These are phyloP conservation scores for Salix suchowensis DNA, from an alignment of 345 rosid species.

Conservation along the genomic window DNA sequence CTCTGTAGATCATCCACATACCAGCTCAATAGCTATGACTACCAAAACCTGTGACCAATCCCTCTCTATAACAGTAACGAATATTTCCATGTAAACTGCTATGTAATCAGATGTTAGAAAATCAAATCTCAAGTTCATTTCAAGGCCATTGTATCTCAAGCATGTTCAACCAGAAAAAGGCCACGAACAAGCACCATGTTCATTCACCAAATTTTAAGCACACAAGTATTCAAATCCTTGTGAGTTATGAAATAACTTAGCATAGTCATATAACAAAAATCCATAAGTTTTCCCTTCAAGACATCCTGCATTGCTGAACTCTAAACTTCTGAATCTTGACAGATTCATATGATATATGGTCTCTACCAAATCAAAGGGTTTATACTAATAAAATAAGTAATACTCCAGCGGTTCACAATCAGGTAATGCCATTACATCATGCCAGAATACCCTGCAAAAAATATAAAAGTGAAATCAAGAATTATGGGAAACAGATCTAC, in stretches of 20 bases:
- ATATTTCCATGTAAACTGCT: not conserved
- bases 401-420: constrained; percentile 15
- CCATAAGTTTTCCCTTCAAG: not conserved
- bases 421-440: not conserved
- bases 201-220: not conserved
- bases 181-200: not conserved
- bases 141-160: not conserved
- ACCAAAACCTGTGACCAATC: not conserved
- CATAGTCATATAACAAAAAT: not conserved
- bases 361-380: not conserved
- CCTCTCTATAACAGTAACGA: not conserved
- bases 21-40: not conserved
- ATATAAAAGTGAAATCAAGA: not conserved
- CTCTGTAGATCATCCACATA: not conserved
- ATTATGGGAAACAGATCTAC: not conserved
- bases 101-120: not conserved
- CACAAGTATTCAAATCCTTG: not conserved
- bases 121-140: not conserved
- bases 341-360: not conserved
- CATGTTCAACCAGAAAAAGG: not conserved
- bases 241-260: not conserved
- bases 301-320: not conserved
- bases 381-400: not conserved
- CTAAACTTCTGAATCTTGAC: not conserved
- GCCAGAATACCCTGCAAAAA: constrained; percentile 6